A percentile compares a stretch with the other conserved stretches of the same genome.
Conservation (phyloP, 2,329 filamentous ascomycete genomes). For the Aurifilum marmelostoma region DNA sequence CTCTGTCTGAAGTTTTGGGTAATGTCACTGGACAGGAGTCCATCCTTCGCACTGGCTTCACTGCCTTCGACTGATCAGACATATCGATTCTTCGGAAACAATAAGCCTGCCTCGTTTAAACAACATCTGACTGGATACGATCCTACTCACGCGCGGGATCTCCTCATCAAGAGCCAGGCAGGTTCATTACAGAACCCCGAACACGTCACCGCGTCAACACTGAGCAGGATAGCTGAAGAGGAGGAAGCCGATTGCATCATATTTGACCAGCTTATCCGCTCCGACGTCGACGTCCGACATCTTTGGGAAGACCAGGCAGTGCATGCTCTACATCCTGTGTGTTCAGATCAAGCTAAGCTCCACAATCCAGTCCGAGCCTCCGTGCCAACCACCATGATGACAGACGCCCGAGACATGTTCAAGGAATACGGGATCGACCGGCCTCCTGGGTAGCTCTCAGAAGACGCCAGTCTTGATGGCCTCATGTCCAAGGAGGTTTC, state of each 20-base stretch:
- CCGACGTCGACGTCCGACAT: background rate
- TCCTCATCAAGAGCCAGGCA: background rate
- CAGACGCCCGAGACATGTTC: constrained; percentile 52
- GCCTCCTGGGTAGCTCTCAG: constrained; percentile 51
- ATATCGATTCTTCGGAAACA: background rate
- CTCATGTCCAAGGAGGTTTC: constrained; percentile 28
- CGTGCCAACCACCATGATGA: constrained; percentile 14
- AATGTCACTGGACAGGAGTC: constrained; percentile 3
- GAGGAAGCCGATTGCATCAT: background rate
- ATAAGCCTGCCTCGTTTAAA: background rate
- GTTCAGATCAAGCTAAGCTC: background rate
- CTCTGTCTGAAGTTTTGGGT: background rate
- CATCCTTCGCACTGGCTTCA: background rate
- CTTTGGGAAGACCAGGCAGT: background rate
- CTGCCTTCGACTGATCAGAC: background rate
- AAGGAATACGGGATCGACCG: constrained; percentile 49
- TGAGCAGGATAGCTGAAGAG: constrained; percentile 3
- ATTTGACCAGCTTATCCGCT: background rate
- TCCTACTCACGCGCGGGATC: background rate
- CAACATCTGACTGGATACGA: background rate
- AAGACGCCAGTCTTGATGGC: constrained; percentile 37
- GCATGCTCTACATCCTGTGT: background rate
- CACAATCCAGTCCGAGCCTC: background rate
- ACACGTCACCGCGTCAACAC: background rate
- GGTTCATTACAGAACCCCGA: background rate